Evolutionary conservation across 2,329 filamentous ascomycete species (phyloP).

Genomic region (Neocucurbitaria cava): DNA sequence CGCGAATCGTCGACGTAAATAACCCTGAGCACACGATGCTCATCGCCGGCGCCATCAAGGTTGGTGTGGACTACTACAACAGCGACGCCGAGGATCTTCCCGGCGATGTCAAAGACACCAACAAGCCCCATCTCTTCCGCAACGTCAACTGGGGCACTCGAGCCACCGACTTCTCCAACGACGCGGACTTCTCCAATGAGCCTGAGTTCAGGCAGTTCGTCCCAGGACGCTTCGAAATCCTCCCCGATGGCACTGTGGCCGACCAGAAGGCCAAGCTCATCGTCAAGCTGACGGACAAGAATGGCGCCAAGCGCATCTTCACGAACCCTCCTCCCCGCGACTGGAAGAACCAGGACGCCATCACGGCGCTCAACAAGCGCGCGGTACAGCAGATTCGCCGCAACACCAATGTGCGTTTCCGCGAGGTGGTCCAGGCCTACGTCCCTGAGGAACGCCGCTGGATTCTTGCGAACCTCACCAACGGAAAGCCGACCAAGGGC

Average conservation of each 20-base stretch:
- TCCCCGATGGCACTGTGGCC: slow-evolving; percentile 22
- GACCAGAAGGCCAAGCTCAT: slow-evolving; percentile 40
- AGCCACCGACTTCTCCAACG: slow-evolving; percentile 17
- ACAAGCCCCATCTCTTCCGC: slow-evolving; percentile 30
- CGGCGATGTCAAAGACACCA: slow-evolving; percentile 21
- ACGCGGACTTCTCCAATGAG: slow-evolving; percentile 17
- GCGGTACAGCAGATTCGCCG: slow-evolving; percentile 41
- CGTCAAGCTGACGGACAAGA: slow-evolving; percentile 31
- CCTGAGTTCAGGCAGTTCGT: slow-evolving; percentile 36
- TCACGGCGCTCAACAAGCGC: slow-evolving; percentile 39
- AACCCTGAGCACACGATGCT: slow-evolving; percentile 26
- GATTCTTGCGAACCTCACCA: slow-evolving; percentile 27
- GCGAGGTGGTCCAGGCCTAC: slow-evolving; percentile 30
- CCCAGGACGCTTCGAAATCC: slow-evolving; percentile 35
- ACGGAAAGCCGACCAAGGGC: slow-evolving; percentile 28
- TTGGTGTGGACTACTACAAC: slow-evolving; percentile 34
- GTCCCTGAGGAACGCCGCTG: slow-evolving; percentile 29
- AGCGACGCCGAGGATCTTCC: slow-evolving; percentile 27
- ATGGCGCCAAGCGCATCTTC: slow-evolving; percentile 30
- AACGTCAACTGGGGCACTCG: slow-evolving; percentile 35
- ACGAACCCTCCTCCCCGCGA: slow-evolving; percentile 36
- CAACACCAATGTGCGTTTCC: slow-evolving; percentile 33
- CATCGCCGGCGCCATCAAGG: slow-evolving; percentile 25
- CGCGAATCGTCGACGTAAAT: slow-evolving; percentile 27
- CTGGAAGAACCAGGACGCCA: slow-evolving; percentile 34